Base-by-base conservation (phyloP, 2,329 filamentous ascomycete species). In the Alternaria sp. region DNA sequence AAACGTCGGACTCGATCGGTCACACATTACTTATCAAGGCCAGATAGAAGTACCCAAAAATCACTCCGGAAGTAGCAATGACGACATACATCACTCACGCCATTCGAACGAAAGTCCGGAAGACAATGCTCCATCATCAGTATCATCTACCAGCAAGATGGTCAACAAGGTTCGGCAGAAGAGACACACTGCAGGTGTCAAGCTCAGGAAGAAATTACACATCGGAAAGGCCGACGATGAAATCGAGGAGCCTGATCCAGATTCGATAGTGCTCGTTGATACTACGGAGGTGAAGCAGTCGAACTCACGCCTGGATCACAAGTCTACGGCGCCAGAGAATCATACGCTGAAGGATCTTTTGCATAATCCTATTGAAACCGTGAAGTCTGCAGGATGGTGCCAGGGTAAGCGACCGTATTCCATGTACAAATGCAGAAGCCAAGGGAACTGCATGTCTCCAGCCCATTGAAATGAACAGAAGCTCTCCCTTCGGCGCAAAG, bases 291-390 rank as follows among this genome's bases (percentile, higher is more conserved):
- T 49, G 3, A 57, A 63, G 17, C 9, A 53, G 5, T 68, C 71
- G 4, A 57, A 62, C 14, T 71, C 71, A 2, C 61, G 70, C 0
- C 65, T 72, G 8, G 54, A 58, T 2, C 49, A 64, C 14, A 51
- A 61, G n/a, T 48, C 58, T 2, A 66, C 66, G 1, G 50, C 51
- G 29, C 53, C 63, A 13, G 68, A 73, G 14, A 71, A 70, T 26
- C 51, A 57, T 8, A 69, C 62, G 0, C 17, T 73, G 6, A 71
- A 72, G 29, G 69, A 72, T 21, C 57, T 73, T 5, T 2, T 70
- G 1, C 68, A 72, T 8, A 55, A 69, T 44, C 72, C 72, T 8
- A 45, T 74, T 28, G 66, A 71, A 10, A 69, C 67, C 0, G 53
- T 71, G 9, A 73, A 65, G 34, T 50, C 62, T 0, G 73, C 70